Percentiles rank a stretch among this genome's conserved stretches.
These are phyloP conservation scores for Ziziphus jujuba DNA, from an alignment of 306 rosid genomes.

Conservation along the genomic window DNA sequence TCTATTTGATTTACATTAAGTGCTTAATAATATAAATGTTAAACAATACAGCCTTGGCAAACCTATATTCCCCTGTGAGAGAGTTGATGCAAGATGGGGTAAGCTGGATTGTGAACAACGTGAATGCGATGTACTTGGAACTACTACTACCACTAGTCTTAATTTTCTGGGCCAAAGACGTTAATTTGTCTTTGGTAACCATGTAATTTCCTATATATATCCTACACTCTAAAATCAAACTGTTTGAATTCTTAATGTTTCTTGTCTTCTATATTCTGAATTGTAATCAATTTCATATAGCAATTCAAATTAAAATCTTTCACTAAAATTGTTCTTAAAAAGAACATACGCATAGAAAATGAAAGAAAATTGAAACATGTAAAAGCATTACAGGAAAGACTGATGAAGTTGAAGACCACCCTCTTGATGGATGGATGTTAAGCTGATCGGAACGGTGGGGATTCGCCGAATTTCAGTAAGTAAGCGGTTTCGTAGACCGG, in stretches of 20 bases:
- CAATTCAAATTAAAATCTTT: no score
- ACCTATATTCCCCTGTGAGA: constrained; percentile 69
- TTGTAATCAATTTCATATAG: no score
- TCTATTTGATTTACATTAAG: neutral
- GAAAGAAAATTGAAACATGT: no score
- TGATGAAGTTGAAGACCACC: neutral
- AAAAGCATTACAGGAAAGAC: no score
- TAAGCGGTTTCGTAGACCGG: constrained; percentile 61
- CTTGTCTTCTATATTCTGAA: no score
- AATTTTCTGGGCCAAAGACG: constrained; percentile 29
- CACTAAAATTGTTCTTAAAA: no score
- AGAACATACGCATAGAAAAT: no score
- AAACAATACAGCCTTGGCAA: constrained; percentile 65
- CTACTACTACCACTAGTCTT: constrained; percentile 13
- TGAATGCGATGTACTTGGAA: constrained; percentile 64
- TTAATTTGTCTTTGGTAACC: neutral
- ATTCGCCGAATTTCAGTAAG: constrained; percentile 59
- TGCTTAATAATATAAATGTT: constrained; percentile 1
- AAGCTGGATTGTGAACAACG: constrained; percentile 81
- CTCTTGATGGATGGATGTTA: neutral
- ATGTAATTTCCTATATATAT: neutral
- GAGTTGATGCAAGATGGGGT: constrained; percentile 96
- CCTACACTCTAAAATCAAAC: no score
- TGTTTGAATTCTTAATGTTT: no score
- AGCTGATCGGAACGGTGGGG: constrained; percentile 45